Percentiles rank a stretch among this genome's conserved stretches.
phyloP scores from a whole-genome alignment of 2,329 filamentous ascomycete genomes.

The Diaporthe sp. region DNA sequence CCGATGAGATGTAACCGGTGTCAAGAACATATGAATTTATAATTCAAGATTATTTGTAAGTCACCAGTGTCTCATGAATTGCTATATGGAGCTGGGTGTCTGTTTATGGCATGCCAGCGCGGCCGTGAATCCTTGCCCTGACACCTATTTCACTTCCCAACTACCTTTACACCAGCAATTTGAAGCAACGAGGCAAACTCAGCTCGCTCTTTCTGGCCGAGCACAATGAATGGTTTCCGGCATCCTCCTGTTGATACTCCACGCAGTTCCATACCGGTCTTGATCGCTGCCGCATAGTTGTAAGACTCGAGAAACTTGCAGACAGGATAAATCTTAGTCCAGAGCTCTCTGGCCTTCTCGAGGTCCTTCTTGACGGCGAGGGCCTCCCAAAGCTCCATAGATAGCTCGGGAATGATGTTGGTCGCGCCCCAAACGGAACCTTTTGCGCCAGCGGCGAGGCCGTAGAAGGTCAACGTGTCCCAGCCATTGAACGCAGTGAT shows the following conservation, averaged over 20 bases:
- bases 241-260: slow-evolving; percentile 60
- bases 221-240: slow-evolving; percentile 58
- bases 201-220: not conserved
- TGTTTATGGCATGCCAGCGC: no score
- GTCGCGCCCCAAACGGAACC: slow-evolving; percentile 49
- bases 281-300: slow-evolving; percentile 61
- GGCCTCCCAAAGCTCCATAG: slow-evolving; percentile 60
- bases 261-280: slow-evolving; percentile 62
- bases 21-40: no score
- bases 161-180: not conserved
- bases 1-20: no score
- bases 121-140: accelerated
- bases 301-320: slow-evolving; percentile 63
- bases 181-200: slow-evolving; percentile 2
- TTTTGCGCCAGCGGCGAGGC: slow-evolving; percentile 61
- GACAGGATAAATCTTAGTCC: slow-evolving; percentile 62
- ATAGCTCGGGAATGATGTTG: slow-evolving; percentile 62
- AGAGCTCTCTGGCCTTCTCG: slow-evolving; percentile 57
- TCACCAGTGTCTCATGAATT: no score
- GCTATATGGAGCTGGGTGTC: no score
- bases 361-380: slow-evolving; percentile 58
- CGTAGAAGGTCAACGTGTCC: slow-evolving; percentile 67
- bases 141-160: not conserved
- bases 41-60: no score
- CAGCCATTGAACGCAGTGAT: slow-evolving; percentile 66